These are phyloP conservation scores for Hyaloscypha hepaticicola DNA, from an alignment of 495 filamentous ascomycete genomes.

Conservation along the genomic window DNA sequence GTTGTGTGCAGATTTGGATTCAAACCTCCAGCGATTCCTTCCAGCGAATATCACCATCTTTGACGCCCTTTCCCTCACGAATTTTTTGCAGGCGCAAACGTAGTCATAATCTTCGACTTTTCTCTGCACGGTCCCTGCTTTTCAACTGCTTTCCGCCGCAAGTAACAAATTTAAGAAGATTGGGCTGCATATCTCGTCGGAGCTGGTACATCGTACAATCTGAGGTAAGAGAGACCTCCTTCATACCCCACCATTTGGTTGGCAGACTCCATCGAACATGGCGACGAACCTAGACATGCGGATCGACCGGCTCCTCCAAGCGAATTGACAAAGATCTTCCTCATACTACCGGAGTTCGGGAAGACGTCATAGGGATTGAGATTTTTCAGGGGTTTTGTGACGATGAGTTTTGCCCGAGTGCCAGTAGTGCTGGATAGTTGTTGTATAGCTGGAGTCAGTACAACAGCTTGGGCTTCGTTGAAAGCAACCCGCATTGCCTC, in stretches of 20 bases:
- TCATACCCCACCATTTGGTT: constrained; percentile 5
- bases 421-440: neutral
- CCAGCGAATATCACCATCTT: constrained; percentile 24
- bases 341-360: neutral
- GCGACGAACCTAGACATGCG: neutral
- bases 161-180: constrained; percentile 28
- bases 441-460: neutral
- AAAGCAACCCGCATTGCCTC: neutral
- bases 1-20: constrained; percentile 29
- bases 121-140: constrained; percentile 18
- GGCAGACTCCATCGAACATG: constrained; percentile 16
- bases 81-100: constrained; percentile 32
- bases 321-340: neutral
- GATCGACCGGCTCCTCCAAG: neutral
- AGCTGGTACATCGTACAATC: constrained; percentile 26
- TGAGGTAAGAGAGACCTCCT: constrained; percentile 25
- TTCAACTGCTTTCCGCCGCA: constrained; percentile 23
- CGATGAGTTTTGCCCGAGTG: neutral
- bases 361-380: neutral
- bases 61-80: constrained; percentile 22
- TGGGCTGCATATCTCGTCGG: constrained; percentile 27
- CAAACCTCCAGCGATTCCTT: constrained; percentile 28
- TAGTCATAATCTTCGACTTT: constrained; percentile 28
- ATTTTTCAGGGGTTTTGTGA: neutral
- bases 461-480: neutral